Evolutionary conservation across 176 grass and related monocot species (phyloP), one percentile per base, ranked within the genome.

Genomic region (Carex littledalei): DNA sequence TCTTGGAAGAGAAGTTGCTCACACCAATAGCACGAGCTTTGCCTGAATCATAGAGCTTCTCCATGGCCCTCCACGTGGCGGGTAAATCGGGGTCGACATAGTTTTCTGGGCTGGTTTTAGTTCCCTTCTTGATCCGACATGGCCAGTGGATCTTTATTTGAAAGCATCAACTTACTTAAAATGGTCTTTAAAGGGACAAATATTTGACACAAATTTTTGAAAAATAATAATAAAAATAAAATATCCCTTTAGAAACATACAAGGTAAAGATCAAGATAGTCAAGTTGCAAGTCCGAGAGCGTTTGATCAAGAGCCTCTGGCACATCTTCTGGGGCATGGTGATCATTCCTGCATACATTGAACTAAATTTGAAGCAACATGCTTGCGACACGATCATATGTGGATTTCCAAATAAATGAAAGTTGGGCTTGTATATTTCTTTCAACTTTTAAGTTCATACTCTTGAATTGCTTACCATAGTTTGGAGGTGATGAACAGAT

Each of bases 401-500:
- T 29, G 34, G 17, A 64, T 64, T 21, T 41, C 18, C 10, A 47
- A 50, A 11, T 50, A 11, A 50, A 50, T 50, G 47, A 50, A 50
- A 50, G 47, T 50, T 11, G 47, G 10, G 47, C 9, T 49, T 63
- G 6, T 59, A 10, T 58, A 31, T 29, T 20, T 62, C 20, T 83
- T 64, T 83, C 29, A 64, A 41, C 32, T 81, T 62, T 63, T 39
- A 22, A 8, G 8, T 8, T 21, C 20, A 0, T 63, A 24, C 60
- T 67, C 29, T 67, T 83, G 59, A 35, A 49, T 32, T 69, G 3
- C 82, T 77, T 79, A 97, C 94, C 92, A 92, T 64, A 94, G 84
- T 84, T 97, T 97, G 55, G 94, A 92, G 43, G 94, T 97, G 89
- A 97, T 90, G 77, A 97, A 97, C 16, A 97, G 39, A 52, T 97